A percentile compares a stretch with the other conserved stretches of the same genome.
Conservation (phyloP, 2,329 filamentous ascomycete genomes). For the Talaromyces rugulosus region DNA sequence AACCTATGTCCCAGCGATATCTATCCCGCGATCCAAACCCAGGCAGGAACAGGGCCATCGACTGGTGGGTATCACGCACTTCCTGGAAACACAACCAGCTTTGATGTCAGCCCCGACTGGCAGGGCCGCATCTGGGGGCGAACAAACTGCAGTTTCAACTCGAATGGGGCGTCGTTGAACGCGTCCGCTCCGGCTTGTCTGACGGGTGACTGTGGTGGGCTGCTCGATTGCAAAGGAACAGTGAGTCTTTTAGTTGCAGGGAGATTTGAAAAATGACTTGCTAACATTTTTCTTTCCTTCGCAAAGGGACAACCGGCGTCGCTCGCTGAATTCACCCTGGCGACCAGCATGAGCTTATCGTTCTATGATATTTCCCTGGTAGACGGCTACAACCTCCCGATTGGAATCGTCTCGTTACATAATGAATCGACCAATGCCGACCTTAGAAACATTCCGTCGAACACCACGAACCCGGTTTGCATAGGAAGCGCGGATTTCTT, state of each 20-base stretch:
- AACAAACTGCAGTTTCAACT: conserved; percentile 75
- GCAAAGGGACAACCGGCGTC: conserved; percentile 66
- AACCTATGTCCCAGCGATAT: conserved; percentile 69
- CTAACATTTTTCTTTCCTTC: conserved; percentile 35
- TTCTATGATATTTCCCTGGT: conserved; percentile 85
- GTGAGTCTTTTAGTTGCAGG: conserved; percentile 44
- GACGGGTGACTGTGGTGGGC: conserved; percentile 72
- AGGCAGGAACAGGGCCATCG: conserved; percentile 64
- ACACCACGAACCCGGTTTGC: conserved; percentile 71
- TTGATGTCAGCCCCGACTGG: conserved; percentile 70
- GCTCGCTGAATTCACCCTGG: conserved; percentile 75
- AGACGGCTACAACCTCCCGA: conserved; percentile 73
- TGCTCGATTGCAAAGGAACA: conserved; percentile 64
- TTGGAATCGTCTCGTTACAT: conserved; percentile 31
- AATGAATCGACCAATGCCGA: conserved; percentile 58
- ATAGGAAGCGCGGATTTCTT: conserved; percentile 66
- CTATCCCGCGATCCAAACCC: conserved; percentile 72
- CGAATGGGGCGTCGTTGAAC: conserved; percentile 52
- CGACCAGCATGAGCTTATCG: conserved; percentile 54
- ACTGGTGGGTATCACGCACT: conserved; percentile 65
- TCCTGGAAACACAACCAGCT: conserved; percentile 53
- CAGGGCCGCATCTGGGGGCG: conserved; percentile 77
- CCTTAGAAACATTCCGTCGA: conserved; percentile 63
- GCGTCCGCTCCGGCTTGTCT: conserved; percentile 55
- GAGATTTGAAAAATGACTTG: neutral